These are phyloP conservation scores for Colletotrichum sp. DNA, from an alignment of 2,329 filamentous ascomycete species.

Conservation along the genomic window DNA sequence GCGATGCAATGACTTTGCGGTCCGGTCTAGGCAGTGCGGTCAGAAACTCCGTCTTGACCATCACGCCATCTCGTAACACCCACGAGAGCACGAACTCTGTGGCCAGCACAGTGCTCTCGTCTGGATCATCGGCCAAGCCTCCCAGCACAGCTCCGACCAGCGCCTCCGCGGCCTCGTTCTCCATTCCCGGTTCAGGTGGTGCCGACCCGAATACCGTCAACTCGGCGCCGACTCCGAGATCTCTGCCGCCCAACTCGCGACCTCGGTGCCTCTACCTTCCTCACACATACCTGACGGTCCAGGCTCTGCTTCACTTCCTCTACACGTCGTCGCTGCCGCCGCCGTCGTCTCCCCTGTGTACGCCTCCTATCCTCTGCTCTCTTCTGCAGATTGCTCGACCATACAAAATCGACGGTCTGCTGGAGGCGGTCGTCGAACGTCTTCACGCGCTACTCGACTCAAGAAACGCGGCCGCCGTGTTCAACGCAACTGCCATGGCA, in stretches of 20 bases:
- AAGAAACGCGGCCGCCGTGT: slow-evolving; percentile 93
- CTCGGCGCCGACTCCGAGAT: slow-evolving; percentile 60
- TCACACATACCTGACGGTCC: slow-evolving; percentile 87
- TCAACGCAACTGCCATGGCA: slow-evolving; percentile 98
- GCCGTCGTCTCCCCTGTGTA: slow-evolving; percentile 78
- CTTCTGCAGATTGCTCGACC: slow-evolving; percentile 91
- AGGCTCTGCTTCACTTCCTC: slow-evolving; percentile 89
- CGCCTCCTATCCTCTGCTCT: slow-evolving; percentile 94
- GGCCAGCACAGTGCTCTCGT: slow-evolving; percentile 44
- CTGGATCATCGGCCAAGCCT: slow-evolving; percentile 44
- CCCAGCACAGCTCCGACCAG: slow-evolving; percentile 51
- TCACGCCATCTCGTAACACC: slow-evolving; percentile 69
- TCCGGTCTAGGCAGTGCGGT: slow-evolving; percentile 63
- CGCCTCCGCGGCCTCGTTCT: slow-evolving; percentile 32
- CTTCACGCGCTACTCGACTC: slow-evolving; percentile 90
- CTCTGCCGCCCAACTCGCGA: slow-evolving; percentile 66
- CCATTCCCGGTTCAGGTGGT: slow-evolving; percentile 26
- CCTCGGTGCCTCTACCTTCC: slow-evolving; percentile 91
- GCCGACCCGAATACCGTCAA: slow-evolving; percentile 56
- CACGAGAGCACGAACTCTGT: slow-evolving; percentile 54
- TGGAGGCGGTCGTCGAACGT: slow-evolving; percentile 91
- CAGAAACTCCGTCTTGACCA: slow-evolving; percentile 84
- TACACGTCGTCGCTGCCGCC: slow-evolving; percentile 91
- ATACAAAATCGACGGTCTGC: slow-evolving; percentile 89
- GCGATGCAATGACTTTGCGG: slow-evolving; percentile 77